Evolutionary conservation across 2,329 filamentous ascomycete species (phyloP).

Genomic region (Claviceps sorghi): DNA sequence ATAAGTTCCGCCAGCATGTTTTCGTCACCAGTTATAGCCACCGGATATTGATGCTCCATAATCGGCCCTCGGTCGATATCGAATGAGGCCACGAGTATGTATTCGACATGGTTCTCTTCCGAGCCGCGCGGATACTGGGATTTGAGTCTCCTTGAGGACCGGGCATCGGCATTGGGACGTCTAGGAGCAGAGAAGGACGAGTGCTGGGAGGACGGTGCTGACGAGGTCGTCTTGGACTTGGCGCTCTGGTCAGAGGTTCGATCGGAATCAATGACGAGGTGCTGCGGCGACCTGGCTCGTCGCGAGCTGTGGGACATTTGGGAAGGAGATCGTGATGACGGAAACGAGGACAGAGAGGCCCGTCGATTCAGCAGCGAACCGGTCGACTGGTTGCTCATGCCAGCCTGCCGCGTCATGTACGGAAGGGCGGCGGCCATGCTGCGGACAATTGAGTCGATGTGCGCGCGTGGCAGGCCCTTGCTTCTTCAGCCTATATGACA

Average conservation of each 20-base stretch:
- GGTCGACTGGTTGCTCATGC: conserved; percentile 22
- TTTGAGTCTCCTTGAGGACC: conserved; percentile 42
- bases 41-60: conserved; percentile 97
- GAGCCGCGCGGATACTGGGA: conserved; percentile 65
- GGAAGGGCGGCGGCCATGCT: conserved; percentile 28
- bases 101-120: conserved; percentile 89
- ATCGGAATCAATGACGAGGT: conserved; percentile 35
- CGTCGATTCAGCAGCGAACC: conserved; percentile 20
- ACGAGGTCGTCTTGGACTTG: conserved; percentile 45
- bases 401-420: conserved; percentile 24
- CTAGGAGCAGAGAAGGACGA: conserved; percentile 41
- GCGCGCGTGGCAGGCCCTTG: neutral
- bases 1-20: conserved; percentile 97
- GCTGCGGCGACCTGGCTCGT: conserved; percentile 41
- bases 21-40: conserved; percentile 90
- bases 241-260: conserved; percentile 44
- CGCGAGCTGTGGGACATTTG: conserved; percentile 41
- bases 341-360: conserved; percentile 51
- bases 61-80: conserved; percentile 91
- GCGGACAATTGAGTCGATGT: neutral
- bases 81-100: conserved; percentile 93
- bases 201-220: conserved; percentile 46
- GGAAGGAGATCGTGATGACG: conserved; percentile 42
- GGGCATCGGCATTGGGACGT: conserved; percentile 34
- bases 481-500: neutral